Evolutionary conservation across 129 eudicot species (phyloP), one percentile per base, ranked within the genome.

Genomic region (Logfia minima): DNA sequence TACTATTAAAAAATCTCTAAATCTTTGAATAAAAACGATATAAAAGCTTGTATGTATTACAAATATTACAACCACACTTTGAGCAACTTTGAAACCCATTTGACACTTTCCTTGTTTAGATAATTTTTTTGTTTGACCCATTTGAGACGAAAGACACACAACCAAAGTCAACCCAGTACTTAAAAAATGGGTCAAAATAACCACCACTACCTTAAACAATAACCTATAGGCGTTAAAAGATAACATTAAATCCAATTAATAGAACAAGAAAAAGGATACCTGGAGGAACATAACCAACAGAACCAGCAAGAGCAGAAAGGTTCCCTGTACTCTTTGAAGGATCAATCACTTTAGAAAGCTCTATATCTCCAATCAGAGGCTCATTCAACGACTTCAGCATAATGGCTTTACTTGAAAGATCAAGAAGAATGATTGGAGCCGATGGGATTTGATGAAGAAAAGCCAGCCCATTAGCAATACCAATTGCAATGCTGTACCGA

Each of bases 261-360:
- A 24, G 2, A 39, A 24, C 29, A 45, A 17, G 37, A 53, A 4
- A 37, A 7, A 6, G 32, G 82, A 31, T 86, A 93, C 98, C 97
- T 86, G 97, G 96, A 43, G 98, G 93, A 34, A 90, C 81, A 48
- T 89, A 91, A 52, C 97, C 98, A 76, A 87, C 90, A 37, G 97
- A 87, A 64, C 93, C 97, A 16, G 87, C 93, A 82, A 90, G 77
- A 32, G 95, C 80, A 23, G 97, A 91, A 74, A 89, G 81, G 75
- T 90, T 93, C 43, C 90, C 86, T 0, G 91, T 89, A 75, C 89
- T 86, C 79, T 86, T 91, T 67, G 93, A 84, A 77, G 96, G 96
- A 85, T 93, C 97, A 34, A 93, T 90, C 68, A 90, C 93, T 80
- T 89, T 90, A 66, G 84, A 87, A 17, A 91, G 98, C 86, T 91